phyloP scores from a whole-genome alignment of 1,139 yeast genomes.

The Scheffersomyces lignicola region DNA sequence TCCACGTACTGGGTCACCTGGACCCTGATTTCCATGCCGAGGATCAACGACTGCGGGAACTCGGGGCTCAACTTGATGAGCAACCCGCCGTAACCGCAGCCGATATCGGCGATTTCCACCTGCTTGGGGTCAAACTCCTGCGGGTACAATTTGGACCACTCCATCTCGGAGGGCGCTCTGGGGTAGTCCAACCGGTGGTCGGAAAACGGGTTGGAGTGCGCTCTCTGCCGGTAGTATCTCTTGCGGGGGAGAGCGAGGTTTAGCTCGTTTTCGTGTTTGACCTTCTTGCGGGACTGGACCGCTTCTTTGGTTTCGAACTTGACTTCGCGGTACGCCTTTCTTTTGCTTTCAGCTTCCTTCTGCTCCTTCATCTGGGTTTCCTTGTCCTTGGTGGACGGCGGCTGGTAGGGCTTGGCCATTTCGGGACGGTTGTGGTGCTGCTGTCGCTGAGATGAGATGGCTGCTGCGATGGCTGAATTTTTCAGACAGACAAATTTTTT shows the following conservation, averaged over 20 bases:
- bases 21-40: slow-evolving; percentile 97
- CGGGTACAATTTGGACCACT: slow-evolving; percentile 82
- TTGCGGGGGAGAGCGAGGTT: slow-evolving; percentile 68
- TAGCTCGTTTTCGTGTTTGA: slow-evolving; percentile 27
- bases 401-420: slow-evolving; percentile 8
- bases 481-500: too few relatives aligned
- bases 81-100: slow-evolving; percentile 98
- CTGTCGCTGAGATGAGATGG: too few relatives aligned
- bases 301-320: slow-evolving; percentile 37
- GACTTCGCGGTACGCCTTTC: slow-evolving; percentile 40
- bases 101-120: slow-evolving; percentile 93
- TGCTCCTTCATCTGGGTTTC: slow-evolving; percentile 30
- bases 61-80: slow-evolving; percentile 76
- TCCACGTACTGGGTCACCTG: slow-evolving; percentile 97
- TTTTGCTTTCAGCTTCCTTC: slow-evolving; percentile 34
- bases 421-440: not conserved
- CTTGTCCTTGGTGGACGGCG: slow-evolving; percentile 16
- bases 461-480: not conserved
- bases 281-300: slow-evolving; percentile 33
- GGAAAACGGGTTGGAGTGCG: slow-evolving; percentile 96
- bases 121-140: slow-evolving; percentile 44
- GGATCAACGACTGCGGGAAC: slow-evolving; percentile 68
- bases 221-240: slow-evolving; percentile 91
- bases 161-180: slow-evolving; percentile 73
- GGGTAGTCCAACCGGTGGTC: slow-evolving; percentile 95